A percentile compares a stretch with the other conserved stretches of the same genome.
These are phyloP conservation scores for Suillus americanus DNA, from an alignment of 768 basidiomycete species.

Conservation along the genomic window DNA sequence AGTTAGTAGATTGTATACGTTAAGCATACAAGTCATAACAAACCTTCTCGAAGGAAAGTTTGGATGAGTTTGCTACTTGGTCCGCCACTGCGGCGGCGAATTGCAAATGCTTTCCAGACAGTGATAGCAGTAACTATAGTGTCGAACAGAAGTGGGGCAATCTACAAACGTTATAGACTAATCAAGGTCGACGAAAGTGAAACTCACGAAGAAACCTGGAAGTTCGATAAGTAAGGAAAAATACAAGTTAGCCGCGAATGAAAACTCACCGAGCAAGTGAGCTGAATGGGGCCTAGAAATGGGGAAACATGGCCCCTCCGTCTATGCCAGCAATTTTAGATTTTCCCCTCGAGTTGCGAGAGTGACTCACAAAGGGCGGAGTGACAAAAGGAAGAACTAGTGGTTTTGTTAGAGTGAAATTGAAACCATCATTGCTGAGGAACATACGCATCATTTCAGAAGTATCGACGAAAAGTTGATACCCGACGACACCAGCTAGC, in stretches of 20 bases:
- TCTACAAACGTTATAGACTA: conserved; percentile 38
- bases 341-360: neutral
- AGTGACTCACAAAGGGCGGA: conserved; percentile 54
- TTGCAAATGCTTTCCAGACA: conserved; percentile 74
- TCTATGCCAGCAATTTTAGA: conserved; percentile 26
- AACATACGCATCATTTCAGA: conserved; percentile 73
- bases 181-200: conserved; percentile 5
- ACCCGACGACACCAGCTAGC: conserved; percentile 71
- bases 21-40: conserved; percentile 9
- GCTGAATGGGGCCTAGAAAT: conserved; percentile 83
- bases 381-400: conserved; percentile 66
- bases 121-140: conserved; percentile 82
- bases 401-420: conserved; percentile 11
- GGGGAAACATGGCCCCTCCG: conserved; percentile 72
- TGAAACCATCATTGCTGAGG: neutral
- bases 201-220: conserved; percentile 58
- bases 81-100: conserved; percentile 72
- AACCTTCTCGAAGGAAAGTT: conserved; percentile 82
- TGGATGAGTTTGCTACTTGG: conserved; percentile 79
- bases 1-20: neutral
- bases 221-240: conserved; percentile 10
- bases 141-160: conserved; percentile 80
- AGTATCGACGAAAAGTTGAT: conserved; percentile 78
- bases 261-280: conserved; percentile 65
- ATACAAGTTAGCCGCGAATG: conserved; percentile 3